A percentile compares a stretch with the other conserved stretches of the same genome.
These are phyloP conservation scores for Arthrobotrys musiformis DNA, from an alignment of 2,329 filamentous ascomycete genomes.

Conservation along the genomic window DNA sequence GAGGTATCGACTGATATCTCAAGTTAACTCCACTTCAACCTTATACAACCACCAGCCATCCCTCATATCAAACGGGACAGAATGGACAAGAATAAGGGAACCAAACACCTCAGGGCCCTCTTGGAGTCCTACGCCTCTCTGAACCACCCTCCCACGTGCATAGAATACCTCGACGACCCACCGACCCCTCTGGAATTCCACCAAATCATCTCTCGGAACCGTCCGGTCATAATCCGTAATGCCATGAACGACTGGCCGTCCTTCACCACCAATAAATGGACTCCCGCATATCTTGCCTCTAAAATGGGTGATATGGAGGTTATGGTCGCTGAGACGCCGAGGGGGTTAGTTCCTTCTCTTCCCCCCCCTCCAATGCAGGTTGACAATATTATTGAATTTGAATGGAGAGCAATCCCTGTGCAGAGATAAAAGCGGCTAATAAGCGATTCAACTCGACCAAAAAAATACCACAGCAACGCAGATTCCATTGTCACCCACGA, in stretches of 20 bases:
- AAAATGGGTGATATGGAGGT: constrained; percentile 70
- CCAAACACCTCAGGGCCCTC: constrained; percentile 11
- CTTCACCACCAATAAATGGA: constrained; percentile 69
- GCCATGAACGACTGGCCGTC: constrained; percentile 74
- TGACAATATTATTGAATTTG: too few species aligned
- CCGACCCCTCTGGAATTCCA: constrained; percentile 83
- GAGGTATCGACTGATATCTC: too few species aligned
- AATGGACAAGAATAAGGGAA: neutral
- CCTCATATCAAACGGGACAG: neutral
- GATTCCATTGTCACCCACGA: constrained; percentile 59
- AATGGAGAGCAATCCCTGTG: constrained; percentile 7
- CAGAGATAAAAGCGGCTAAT: constrained; percentile 1
- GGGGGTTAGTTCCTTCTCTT: constrained; percentile 67
- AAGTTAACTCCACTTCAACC: neutral
- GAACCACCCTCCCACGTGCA: constrained; percentile 22
- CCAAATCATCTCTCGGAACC: constrained; percentile 78
- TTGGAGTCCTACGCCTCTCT: constrained; percentile 34
- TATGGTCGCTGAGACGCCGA: constrained; percentile 81
- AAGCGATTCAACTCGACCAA: neutral
- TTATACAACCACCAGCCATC: neutral
- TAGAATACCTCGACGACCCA: constrained; percentile 72
- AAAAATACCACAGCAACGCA: constrained; percentile 58
- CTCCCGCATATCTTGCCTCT: constrained; percentile 69
- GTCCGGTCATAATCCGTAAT: constrained; percentile 76
- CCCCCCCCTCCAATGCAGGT: too few species aligned